Evolutionary conservation across 2,329 filamentous ascomycete species (phyloP), one percentile per base, ranked within the genome.

Genomic region (Leptographium flavum): DNA sequence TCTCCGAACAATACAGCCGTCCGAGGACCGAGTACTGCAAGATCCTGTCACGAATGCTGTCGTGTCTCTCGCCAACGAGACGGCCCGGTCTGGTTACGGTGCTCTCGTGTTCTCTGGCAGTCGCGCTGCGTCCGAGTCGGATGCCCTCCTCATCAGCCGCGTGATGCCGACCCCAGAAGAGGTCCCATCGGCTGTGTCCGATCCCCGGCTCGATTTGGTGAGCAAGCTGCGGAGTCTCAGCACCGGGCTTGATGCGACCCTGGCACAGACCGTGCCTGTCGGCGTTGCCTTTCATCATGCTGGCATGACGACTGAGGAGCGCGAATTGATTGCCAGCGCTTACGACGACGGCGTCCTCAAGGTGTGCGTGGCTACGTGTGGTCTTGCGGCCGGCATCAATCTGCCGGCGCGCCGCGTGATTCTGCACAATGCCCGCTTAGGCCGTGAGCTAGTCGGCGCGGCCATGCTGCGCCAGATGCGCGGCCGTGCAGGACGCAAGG

Each of bases 401-500:
- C 63, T 88, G 55, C 73, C 73, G 14, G 83, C 83, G 8, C 69
- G 83, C 44, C 68, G 83, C 52, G 83, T 88, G 1, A 85, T 88
- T 47, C 68, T 85, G 23, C 82, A 86, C 56, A 81, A 77, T 49
- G 82, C 80, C 27, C 72, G 79, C 35, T 87, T 87, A 81, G 83
- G 83, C 0, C 71, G 79, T 43, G 81, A 87, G 39, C 65, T 87
- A 40, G 74, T 87, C n/a, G 83, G 81, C 0, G 83, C 83, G 13
- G 78, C 83, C 4, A 83, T 88, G 79, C 66, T 88, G 60, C 75
- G 82, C 41, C 83, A 88, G 60, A 88, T 87, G 83, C 74, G 82
- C 56, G 83, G 83, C 3, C 72, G 83, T 49, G 83, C 83, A 19
- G 83, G 83, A 7, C 73, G 83, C 45, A 87, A 87, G 60, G 83